Conservation (phyloP, 2,329 filamentous ascomycete genomes). For the Neopestalotiopsis sp. region DNA sequence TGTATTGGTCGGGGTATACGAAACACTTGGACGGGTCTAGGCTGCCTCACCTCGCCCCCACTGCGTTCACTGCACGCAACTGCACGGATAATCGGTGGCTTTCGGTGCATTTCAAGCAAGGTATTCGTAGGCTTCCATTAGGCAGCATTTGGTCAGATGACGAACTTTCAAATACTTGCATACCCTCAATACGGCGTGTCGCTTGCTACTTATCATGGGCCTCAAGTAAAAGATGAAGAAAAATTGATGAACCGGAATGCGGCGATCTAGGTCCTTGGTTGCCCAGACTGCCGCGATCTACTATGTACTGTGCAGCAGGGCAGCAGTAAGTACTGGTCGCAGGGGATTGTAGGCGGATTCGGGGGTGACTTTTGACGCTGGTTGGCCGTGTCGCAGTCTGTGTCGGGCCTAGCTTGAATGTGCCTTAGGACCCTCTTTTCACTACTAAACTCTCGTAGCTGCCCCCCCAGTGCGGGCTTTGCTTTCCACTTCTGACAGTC, state of each 20-base stretch:
- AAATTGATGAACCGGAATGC: not conserved
- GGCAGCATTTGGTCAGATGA: not conserved
- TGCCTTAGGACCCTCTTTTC: not conserved
- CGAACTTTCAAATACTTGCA: too few species aligned
- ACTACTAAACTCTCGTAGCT: constrained; percentile 8
- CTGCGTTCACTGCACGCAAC: not conserved
- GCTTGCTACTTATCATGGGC: too few species aligned
- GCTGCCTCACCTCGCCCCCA: not conserved
- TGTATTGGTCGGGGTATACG: constrained; percentile 1
- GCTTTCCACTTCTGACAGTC: not conserved
- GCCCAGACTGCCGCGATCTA: not conserved
- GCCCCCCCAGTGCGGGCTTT: not conserved
- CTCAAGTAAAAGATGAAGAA: too few species aligned
- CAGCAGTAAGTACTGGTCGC: not conserved
- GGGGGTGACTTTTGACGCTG: not conserved
- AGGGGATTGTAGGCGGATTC: not conserved
- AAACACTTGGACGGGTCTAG: not conserved
- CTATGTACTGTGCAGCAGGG: not conserved
- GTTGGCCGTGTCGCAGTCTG: not conserved
- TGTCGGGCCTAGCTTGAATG: not conserved
- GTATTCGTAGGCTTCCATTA: not conserved
- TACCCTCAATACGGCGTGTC: too few species aligned
- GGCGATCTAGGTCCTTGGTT: not conserved
- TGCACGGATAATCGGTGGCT: not conserved
- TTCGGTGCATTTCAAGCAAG: not conserved